Conservation (phyloP, 352 stramenopile genomes). For the Phytophthora cactorum region DNA sequence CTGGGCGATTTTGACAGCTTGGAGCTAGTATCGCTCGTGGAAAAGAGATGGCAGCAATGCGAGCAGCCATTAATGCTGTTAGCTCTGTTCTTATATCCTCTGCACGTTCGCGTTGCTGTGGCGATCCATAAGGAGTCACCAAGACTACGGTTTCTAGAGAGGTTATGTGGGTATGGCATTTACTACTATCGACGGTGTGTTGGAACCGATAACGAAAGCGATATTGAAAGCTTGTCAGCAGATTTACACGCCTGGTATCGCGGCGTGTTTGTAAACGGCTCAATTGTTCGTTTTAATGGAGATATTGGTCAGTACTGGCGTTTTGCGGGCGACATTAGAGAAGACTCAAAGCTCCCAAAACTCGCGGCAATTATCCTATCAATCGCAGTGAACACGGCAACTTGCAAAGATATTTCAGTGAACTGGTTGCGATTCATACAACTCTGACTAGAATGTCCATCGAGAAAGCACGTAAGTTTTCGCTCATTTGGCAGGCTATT, state of each 20-base stretch:
- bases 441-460: neutral
- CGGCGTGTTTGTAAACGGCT: neutral
- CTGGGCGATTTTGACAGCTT: neutral
- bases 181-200: conserved; percentile 7
- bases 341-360: conserved; percentile 5
- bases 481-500: neutral
- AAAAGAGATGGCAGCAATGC: conserved; percentile 16
- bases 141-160: neutral
- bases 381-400: conserved; percentile 18
- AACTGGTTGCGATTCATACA: conserved; percentile 7
- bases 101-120: conserved; percentile 4
- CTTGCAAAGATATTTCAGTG: conserved; percentile 20
- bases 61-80: conserved; percentile 11
- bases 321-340: neutral
- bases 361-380: conserved; percentile 9
- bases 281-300: conserved; percentile 5
- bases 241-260: conserved; percentile 14
- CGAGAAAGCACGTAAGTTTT: conserved; percentile 6
- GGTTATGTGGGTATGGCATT: conserved; percentile 1
- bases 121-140: conserved; percentile 1
- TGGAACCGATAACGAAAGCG: neutral
- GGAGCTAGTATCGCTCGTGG: neutral
- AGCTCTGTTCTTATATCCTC: conserved; percentile 6
- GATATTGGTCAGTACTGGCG: conserved; percentile 8
- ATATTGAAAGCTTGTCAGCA: neutral